These are phyloP conservation scores for Acacia concinna DNA, from an alignment of 331 rosid genomes.

Conservation along the genomic window DNA sequence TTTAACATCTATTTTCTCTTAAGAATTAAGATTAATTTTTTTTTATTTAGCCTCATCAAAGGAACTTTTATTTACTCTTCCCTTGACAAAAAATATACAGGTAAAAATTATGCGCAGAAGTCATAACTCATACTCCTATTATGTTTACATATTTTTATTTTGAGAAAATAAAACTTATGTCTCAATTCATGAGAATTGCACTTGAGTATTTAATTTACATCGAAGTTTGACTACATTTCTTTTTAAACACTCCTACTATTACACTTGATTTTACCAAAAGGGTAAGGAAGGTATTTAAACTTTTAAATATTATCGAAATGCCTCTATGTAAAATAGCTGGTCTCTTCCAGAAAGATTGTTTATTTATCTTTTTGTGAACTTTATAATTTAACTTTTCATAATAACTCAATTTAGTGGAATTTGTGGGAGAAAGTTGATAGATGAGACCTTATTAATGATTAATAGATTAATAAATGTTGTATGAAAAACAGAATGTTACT, in stretches of 20 bases:
- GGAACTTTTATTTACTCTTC: not conserved
- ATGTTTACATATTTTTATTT: not conserved
- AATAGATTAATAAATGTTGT: too few species aligned
- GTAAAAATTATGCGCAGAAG: not conserved
- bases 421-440: not conserved
- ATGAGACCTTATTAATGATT: too few species aligned
- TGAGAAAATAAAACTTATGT: too few species aligned
- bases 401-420: not conserved
- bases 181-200: too few species aligned
- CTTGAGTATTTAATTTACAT: not conserved
- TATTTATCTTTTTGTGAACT: too few species aligned
- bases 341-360: not conserved
- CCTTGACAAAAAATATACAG: not conserved
- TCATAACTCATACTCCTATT: not conserved
- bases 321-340: not conserved
- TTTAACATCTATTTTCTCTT: not conserved
- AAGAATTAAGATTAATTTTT: not conserved
- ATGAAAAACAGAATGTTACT: not conserved
- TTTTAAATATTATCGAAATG: too few species aligned
- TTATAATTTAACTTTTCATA: not conserved
- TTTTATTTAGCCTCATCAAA: too few species aligned
- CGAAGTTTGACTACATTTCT: not conserved
- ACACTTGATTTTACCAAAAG: not conserved
- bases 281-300: not conserved
- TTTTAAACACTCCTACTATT: too few species aligned